A percentile compares a stretch with the other conserved stretches of the same genome.
phyloP scores from a whole-genome alignment of 2,329 filamentous ascomycete species.

The Exserohilum turcica region DNA sequence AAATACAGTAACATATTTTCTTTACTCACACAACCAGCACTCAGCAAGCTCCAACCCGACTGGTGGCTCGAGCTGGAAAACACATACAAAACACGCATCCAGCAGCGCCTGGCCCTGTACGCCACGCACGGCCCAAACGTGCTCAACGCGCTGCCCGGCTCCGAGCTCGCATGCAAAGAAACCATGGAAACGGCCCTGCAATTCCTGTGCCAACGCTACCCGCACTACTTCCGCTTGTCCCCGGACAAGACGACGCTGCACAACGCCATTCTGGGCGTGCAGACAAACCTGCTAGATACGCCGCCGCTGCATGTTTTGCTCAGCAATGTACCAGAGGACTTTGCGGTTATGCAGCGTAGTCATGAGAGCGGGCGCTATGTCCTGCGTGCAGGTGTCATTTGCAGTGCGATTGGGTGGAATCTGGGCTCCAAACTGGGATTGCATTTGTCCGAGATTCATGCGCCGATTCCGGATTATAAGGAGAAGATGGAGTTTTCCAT shows the following conservation, averaged over 20 bases:
- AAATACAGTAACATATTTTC: too few relatives aligned
- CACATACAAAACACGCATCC: constrained; percentile 70
- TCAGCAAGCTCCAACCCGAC: constrained; percentile 77
- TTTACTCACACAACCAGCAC: too few relatives aligned
- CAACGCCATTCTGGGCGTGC: constrained; percentile 70
- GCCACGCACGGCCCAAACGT: constrained; percentile 66
- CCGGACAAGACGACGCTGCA: constrained; percentile 61
- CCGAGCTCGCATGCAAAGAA: constrained; percentile 80
- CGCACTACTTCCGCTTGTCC: constrained; percentile 70
- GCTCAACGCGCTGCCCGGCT: constrained; percentile 71
- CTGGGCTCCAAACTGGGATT: constrained; percentile 74
- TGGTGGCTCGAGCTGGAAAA: constrained; percentile 90
- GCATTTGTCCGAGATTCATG: constrained; percentile 72
- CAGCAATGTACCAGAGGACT: constrained; percentile 83
- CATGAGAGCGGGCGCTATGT: constrained; percentile 73
- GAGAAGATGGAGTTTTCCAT: constrained; percentile 88
- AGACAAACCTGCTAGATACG: constrained; percentile 64
- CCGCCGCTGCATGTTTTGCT: constrained; percentile 73
- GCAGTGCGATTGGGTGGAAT: constrained; percentile 81
- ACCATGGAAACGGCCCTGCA: constrained; percentile 86
- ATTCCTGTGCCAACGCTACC: constrained; percentile 79
- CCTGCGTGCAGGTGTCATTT: constrained; percentile 77
- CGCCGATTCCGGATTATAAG: constrained; percentile 78
- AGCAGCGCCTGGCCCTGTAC: constrained; percentile 70
- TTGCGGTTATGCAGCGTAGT: constrained; percentile 75